Conservation (phyloP, 139 green algal genomes). For the Penium margaritaceum region DNA sequence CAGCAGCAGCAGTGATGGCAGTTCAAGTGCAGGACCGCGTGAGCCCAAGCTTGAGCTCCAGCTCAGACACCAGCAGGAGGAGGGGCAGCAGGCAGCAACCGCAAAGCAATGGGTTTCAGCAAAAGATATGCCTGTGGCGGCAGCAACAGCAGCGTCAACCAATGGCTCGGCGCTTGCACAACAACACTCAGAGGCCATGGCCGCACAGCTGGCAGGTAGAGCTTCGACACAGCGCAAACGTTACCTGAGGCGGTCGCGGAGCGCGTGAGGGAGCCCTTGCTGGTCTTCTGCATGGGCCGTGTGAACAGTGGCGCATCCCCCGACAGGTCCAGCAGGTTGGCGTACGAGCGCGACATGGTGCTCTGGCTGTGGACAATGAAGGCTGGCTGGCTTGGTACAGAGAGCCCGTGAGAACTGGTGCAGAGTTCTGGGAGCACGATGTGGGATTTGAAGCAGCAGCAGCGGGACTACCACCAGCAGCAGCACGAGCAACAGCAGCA, state of each 20-base stretch:
- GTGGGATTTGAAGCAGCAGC: too few relatives aligned
- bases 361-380: not conserved
- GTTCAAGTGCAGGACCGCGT: too few relatives aligned
- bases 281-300: not conserved
- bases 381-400: not conserved
- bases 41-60: too few relatives aligned
- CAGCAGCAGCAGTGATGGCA: too few relatives aligned
- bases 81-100: too few relatives aligned
- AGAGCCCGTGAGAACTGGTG: not conserved
- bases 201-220: not conserved
- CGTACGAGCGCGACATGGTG: conserved; percentile 41
- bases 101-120: too few relatives aligned
- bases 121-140: too few relatives aligned
- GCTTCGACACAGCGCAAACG: not conserved
- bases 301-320: conserved; percentile 33
- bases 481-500: not conserved
- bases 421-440: too few relatives aligned
- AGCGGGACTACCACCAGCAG: not conserved
- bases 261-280: conserved; percentile 1
- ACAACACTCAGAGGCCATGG: too few relatives aligned
- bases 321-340: conserved; percentile 43
- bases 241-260: conserved; percentile 2
- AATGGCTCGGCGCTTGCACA: too few relatives aligned
- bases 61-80: too few relatives aligned
- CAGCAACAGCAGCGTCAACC: too few relatives aligned